Evolutionary conservation across 1,139 yeast genomes (phyloP), one percentile per base, ranked within the genome.

Genomic region (Pichia sp.): DNA sequence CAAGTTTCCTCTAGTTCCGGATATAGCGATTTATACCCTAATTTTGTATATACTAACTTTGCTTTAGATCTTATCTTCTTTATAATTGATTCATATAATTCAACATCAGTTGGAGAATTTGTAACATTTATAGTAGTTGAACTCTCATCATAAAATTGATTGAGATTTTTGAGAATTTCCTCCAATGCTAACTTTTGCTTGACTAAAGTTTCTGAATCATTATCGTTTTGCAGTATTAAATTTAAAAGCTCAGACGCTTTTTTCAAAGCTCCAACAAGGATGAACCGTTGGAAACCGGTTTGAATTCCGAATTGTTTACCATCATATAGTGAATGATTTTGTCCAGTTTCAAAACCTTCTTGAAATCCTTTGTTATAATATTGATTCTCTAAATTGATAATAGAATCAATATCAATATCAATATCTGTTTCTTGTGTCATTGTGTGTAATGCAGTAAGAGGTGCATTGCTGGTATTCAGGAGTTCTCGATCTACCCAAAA

Each of bases 291-390:
- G 49, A 72, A 74, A 2, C 79, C 80, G 0, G 80, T 74, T 51
- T 75, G 81, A 42, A 70, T 69, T 0, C 81, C 81, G 45, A 66
- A 69, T 47, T 71, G 72, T 52, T 72, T 73, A 0, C 80, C 80
- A 50, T 74, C 80, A 4, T 59, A 47, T 33, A 54, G 60, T 46
- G 72, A 74, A 34, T 67, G 64, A 5, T 34, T 23, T 11, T 26
- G 10, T 7, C 42, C 34, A 59, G 66, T 39, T 69, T 76, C 19
- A 63, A 58, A 48, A 2, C 79, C 79, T 42, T 72, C 75, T 38
- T 52, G 43, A 48, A 58, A 72, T 1, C 79, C 79, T 41, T 66
- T 62, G 20, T 62, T 53, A 50, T 74, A 74, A 50, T 61, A 68
- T 25, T 68, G 64, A 25, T 69, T 64, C 50, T 75, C 80, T 23